Conservation (phyloP, 805 yeast species). For the Candida insectalens region DNA sequence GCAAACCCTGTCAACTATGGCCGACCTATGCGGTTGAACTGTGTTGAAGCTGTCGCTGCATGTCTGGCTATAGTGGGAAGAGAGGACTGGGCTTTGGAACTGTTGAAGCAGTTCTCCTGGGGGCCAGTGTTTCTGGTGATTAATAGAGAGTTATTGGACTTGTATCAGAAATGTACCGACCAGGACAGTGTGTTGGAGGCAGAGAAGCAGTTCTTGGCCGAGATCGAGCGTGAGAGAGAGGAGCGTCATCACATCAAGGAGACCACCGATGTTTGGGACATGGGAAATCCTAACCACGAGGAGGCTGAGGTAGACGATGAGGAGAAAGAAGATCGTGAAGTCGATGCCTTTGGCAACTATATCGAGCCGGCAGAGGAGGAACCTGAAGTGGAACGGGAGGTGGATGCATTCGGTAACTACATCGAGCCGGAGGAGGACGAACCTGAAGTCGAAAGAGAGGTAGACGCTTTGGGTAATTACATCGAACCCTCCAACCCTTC, state of each 20-base stretch:
- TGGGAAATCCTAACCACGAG: conserved; percentile 64
- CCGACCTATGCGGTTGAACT: conserved; percentile 87
- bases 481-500: too few species aligned
- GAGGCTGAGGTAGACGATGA: conserved; percentile 9
- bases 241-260: conserved; percentile 47
- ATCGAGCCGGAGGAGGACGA: too few species aligned
- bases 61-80: conserved; percentile 92
- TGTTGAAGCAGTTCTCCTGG: conserved; percentile 82
- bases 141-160: conserved; percentile 65
- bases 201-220: conserved; percentile 65
- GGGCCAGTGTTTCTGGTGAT: conserved; percentile 81
- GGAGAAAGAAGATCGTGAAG: conserved; percentile 3
- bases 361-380: neutral
- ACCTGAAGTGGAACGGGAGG: conserved; percentile 1
- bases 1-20: conserved; percentile 98
- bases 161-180: conserved; percentile 76
- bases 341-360: conserved; percentile 5
- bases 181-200: conserved; percentile 62
- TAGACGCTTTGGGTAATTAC: too few species aligned
- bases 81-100: conserved; percentile 74
- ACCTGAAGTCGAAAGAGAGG: too few species aligned
- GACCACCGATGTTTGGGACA: conserved; percentile 61
- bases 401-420: too few species aligned
- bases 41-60: conserved; percentile 97
- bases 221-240: conserved; percentile 54